Conservation (phyloP, 2,329 filamentous ascomycete species). For the Alternaria consortialis region DNA sequence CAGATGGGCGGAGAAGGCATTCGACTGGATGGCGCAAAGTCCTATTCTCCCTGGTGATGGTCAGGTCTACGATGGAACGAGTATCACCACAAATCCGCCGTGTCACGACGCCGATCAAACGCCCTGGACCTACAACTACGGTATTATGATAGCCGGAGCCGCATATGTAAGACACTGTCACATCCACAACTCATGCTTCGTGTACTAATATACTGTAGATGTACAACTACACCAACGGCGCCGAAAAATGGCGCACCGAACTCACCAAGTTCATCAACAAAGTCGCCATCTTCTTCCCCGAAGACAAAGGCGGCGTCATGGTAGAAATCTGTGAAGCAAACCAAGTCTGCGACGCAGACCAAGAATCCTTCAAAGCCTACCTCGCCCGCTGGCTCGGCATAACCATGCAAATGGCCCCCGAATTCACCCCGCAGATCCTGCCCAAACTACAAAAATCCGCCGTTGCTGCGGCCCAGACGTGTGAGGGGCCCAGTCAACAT, state of each 20-base stretch:
- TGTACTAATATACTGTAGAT: slow-evolving; percentile 36
- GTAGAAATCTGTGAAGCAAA: slow-evolving; percentile 54
- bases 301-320: slow-evolving; percentile 51
- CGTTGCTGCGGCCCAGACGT: slow-evolving; percentile 62
- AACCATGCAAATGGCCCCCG: slow-evolving; percentile 66
- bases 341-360: slow-evolving; percentile 55
- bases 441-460: slow-evolving; percentile 64
- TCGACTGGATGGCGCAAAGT: slow-evolving; percentile 46
- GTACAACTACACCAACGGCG: slow-evolving; percentile 53
- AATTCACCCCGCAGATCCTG: slow-evolving; percentile 60
- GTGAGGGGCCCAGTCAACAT: slow-evolving; percentile 57
- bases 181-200: too few relatives aligned
- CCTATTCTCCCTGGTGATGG: slow-evolving; percentile 37
- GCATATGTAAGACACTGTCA: slow-evolving; percentile 35
- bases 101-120: slow-evolving; percentile 42
- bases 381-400: slow-evolving; percentile 61
- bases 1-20: slow-evolving; percentile 47
- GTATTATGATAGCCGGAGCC: slow-evolving; percentile 46
- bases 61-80: slow-evolving; percentile 42
- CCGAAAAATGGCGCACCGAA: slow-evolving; percentile 40
- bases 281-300: slow-evolving; percentile 51
- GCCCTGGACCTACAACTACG: slow-evolving; percentile 52
- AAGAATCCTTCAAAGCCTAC: slow-evolving; percentile 58
- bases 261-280: slow-evolving; percentile 45
- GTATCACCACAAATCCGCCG: slow-evolving; percentile 24